phyloP scores from a whole-genome alignment of 2,329 filamentous ascomycete species.

The Pseudogymnoascus sp. region DNA sequence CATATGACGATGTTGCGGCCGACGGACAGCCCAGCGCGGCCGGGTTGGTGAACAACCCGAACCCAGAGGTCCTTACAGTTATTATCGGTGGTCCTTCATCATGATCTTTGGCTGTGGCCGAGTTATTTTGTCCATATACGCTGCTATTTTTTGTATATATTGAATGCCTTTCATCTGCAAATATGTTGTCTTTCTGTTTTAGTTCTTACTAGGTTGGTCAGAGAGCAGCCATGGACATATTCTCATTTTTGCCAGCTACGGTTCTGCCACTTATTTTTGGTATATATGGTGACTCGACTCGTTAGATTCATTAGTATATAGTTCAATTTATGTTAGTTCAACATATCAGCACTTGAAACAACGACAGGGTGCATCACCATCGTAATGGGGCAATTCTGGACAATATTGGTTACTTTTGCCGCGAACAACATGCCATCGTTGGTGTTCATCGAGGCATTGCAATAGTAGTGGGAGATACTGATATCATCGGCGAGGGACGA shows the following conservation, averaged over 20 bases:
- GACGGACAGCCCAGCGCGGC: slow-evolving; percentile 49
- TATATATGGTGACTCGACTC: background rate
- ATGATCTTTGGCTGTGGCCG: background rate
- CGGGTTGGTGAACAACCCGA: slow-evolving; percentile 49
- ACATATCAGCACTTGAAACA: background rate
- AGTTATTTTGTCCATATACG: background rate
- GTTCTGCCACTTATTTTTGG: background rate
- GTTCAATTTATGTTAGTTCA: background rate
- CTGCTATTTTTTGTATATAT: slow-evolving; percentile 1
- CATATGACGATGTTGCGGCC: slow-evolving; percentile 61
- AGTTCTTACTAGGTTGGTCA: background rate
- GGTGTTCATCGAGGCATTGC: background rate
- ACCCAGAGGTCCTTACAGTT: slow-evolving; percentile 3
- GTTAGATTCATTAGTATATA: background rate
- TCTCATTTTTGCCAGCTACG: background rate
- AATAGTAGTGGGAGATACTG: background rate
- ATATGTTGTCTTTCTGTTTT: background rate
- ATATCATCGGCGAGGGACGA: background rate
- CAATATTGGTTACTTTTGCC: background rate
- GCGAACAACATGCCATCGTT: background rate
- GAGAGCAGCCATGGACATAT: background rate
- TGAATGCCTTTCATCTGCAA: background rate
- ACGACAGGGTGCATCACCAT: background rate
- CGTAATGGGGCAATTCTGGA: background rate
- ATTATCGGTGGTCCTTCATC: background rate